These are phyloP conservation scores for Naganishia albida DNA, from an alignment of 1,284 basidiomycete genomes.

Conservation along the genomic window DNA sequence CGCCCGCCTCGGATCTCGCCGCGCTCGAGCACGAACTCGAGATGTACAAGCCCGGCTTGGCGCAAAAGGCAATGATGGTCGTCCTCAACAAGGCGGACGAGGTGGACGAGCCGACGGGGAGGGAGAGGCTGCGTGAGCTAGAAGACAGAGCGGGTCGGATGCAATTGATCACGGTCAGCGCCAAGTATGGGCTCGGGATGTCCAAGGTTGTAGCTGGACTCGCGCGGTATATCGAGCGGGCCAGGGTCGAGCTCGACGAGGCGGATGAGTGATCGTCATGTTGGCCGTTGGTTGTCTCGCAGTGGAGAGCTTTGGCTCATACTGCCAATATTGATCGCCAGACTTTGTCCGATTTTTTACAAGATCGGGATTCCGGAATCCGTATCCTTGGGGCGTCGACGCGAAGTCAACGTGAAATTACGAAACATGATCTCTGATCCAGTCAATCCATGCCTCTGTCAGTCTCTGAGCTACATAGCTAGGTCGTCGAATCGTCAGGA, in stretches of 20 bases:
- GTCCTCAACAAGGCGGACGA: slow-evolving; percentile 94
- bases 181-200: slow-evolving; percentile 77
- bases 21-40: slow-evolving; percentile 79
- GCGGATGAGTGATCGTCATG: neutral
- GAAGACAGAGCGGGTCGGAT: slow-evolving; percentile 39
- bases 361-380: too few species aligned
- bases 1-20: slow-evolving; percentile 73
- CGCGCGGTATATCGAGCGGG: slow-evolving; percentile 66
- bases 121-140: slow-evolving; percentile 54
- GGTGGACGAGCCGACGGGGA: slow-evolving; percentile 56
- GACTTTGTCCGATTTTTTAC: too few species aligned
- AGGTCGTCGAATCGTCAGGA: too few species aligned
- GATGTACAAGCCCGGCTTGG: slow-evolving; percentile 77
- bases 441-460: too few species aligned
- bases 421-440: too few species aligned
- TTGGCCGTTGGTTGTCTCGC: too few species aligned
- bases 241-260: slow-evolving; percentile 40
- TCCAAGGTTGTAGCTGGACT: slow-evolving; percentile 66
- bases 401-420: too few species aligned
- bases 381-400: too few species aligned
- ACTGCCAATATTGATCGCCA: too few species aligned
- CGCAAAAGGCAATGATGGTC: slow-evolving; percentile 72
- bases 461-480: too few species aligned
- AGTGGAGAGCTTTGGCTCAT: too few species aligned
- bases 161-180: slow-evolving; percentile 72